Evolutionary conservation across 2,329 filamentous ascomycete genomes (phyloP).

Genomic region (Lecanicillium sp.): DNA sequence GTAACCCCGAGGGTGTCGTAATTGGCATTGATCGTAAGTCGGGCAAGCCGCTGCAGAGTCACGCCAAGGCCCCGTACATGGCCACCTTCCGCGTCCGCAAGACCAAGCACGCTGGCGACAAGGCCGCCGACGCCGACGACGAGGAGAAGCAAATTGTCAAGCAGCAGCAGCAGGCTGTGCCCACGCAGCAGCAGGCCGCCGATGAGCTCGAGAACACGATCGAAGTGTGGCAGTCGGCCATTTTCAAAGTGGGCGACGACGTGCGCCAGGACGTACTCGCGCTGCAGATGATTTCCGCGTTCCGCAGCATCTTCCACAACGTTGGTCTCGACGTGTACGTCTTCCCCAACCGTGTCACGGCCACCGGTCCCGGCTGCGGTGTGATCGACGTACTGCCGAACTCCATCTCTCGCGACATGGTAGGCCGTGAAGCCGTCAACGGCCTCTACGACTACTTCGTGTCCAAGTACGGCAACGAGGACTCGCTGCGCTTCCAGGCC

Average conservation of each 20-base stretch:
- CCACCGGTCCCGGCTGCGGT: constrained; percentile 92
- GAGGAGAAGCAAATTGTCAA: constrained; percentile 20
- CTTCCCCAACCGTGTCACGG: constrained; percentile 94
- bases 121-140: constrained; percentile 43
- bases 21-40: constrained; percentile 98
- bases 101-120: constrained; percentile 49
- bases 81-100: constrained; percentile 97
- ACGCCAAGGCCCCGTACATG: constrained; percentile 98
- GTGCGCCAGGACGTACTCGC: constrained; percentile 95
- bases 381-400: constrained; percentile 98
- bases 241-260: constrained; percentile 99
- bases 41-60: constrained; percentile 92
- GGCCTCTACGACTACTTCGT: constrained; percentile 98
- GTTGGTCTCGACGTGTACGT: constrained; percentile 96
- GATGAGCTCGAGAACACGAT: constrained; percentile 52
- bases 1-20: constrained; percentile 93
- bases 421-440: constrained; percentile 95
- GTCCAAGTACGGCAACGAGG: constrained; percentile 93
- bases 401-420: constrained; percentile 97
- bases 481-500: constrained; percentile 89
- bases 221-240: constrained; percentile 98
- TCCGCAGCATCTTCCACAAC: constrained; percentile 92
- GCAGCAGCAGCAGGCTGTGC: constrained; percentile 15
- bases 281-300: constrained; percentile 95
- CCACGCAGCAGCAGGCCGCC: constrained; percentile 1